Evolutionary conservation across 805 yeast species (phyloP).

Genomic region (Danielozyma ontarioensis): DNA sequence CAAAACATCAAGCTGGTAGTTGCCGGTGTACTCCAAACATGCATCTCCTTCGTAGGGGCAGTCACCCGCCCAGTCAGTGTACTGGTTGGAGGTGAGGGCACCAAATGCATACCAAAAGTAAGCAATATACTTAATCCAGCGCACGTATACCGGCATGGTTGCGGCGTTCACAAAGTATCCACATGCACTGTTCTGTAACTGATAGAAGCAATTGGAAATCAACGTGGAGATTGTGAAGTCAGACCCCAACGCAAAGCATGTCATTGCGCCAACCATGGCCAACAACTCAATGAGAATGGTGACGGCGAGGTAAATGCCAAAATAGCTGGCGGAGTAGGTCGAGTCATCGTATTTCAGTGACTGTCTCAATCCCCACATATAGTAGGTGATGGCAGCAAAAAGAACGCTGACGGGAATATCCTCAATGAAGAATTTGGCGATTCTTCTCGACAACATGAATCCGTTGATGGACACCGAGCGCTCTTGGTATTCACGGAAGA

Average conservation of each 20-base stretch:
- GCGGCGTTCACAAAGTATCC: slow-evolving; percentile 75
- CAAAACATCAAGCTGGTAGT: slow-evolving; percentile 44
- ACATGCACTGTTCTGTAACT: slow-evolving; percentile 71
- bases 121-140: slow-evolving; percentile 77
- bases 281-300: slow-evolving; percentile 51
- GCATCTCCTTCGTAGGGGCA: slow-evolving; percentile 43
- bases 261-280: slow-evolving; percentile 51
- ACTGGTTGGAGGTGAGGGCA: slow-evolving; percentile 59
- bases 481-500: slow-evolving; percentile 62
- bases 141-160: slow-evolving; percentile 76
- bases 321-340: slow-evolving; percentile 22
- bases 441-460: slow-evolving; percentile 58
- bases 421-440: slow-evolving; percentile 63
- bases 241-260: slow-evolving; percentile 50
- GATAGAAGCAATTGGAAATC: slow-evolving; percentile 58
- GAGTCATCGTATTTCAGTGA: slow-evolving; percentile 6
- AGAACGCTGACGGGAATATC: slow-evolving; percentile 60
- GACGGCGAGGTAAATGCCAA: slow-evolving; percentile 59
- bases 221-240: slow-evolving; percentile 60
- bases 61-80: slow-evolving; percentile 54
- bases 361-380: slow-evolving; percentile 67
- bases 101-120: slow-evolving; percentile 80
- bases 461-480: slow-evolving; percentile 63
- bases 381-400: slow-evolving; percentile 60
- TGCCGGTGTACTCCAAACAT: slow-evolving; percentile 48